Conservation (phyloP, 106 monocot genomes). For the Dioscorea zingiberensis region DNA sequence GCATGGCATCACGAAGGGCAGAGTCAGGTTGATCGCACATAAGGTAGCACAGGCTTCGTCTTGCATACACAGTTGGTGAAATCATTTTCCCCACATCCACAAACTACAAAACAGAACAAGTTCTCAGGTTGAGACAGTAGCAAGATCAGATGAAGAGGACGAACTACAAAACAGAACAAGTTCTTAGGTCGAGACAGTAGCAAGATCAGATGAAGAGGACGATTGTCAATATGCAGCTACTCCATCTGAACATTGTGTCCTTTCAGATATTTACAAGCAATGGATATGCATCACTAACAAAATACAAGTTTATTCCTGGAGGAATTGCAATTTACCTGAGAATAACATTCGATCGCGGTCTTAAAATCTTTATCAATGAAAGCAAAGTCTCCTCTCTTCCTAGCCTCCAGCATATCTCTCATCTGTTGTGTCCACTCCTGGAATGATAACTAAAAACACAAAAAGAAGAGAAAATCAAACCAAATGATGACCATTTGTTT, state of each 20-base stretch:
- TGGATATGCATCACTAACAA: too few species aligned
- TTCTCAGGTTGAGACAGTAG: too few species aligned
- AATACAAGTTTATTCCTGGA: too few species aligned
- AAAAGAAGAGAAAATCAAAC: neutral
- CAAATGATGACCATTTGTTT: neutral
- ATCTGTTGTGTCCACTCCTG: conserved; percentile 94
- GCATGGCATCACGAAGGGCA: conserved; percentile 66
- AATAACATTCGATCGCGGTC: conserved; percentile 79
- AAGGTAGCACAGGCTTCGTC: conserved; percentile 55
- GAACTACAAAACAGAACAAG: conserved; percentile 17
- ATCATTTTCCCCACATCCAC: conserved; percentile 55
- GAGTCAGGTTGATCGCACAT: conserved; percentile 59
- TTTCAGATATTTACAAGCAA: too few species aligned
- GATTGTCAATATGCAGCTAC: too few species aligned
- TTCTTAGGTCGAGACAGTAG: too few species aligned
- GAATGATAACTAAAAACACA: conserved; percentile 62
- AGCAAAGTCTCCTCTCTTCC: conserved; percentile 81
- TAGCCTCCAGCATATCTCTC: conserved; percentile 80
- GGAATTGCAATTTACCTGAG: conserved; percentile 77
- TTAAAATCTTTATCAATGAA: conserved; percentile 85
- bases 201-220: conserved; percentile 6
- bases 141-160: conserved; percentile 6
- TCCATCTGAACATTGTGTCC: too few species aligned
- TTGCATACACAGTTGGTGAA: conserved; percentile 56
- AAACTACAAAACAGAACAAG: conserved; percentile 17